These are phyloP conservation scores for Mycena metata DNA, from an alignment of 768 basidiomycete species.

Conservation along the genomic window DNA sequence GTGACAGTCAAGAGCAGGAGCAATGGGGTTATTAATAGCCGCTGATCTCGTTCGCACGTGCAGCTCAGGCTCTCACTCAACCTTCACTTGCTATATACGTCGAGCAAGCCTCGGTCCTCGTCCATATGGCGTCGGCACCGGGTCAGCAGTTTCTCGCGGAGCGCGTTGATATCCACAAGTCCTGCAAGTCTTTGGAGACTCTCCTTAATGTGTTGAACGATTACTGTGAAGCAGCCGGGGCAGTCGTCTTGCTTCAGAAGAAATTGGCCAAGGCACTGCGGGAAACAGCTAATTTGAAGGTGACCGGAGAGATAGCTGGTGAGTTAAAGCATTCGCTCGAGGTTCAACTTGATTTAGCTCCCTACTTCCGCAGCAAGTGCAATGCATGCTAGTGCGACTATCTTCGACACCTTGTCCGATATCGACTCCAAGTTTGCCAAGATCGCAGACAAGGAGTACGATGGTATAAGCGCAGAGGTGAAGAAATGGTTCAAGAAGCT, in stretches of 20 bases:
- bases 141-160: conserved; percentile 60
- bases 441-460: conserved; percentile 80
- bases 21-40: not conserved
- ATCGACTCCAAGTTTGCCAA: conserved; percentile 83
- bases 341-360: conserved; percentile 25
- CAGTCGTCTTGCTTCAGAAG: conserved; percentile 77
- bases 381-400: conserved; percentile 70
- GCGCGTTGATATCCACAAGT: conserved; percentile 81
- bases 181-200: conserved; percentile 81
- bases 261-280: conserved; percentile 78
- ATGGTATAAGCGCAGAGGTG: conserved; percentile 72
- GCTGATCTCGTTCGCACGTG: no score
- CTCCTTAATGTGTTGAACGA: conserved; percentile 77
- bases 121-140: conserved; percentile 40
- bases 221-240: conserved; percentile 79
- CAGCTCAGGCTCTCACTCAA: no score
- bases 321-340: conserved; percentile 31
- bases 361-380: conserved; percentile 67
- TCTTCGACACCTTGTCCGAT: conserved; percentile 80
- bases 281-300: conserved; percentile 73
- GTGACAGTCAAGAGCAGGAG: not conserved
- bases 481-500: conserved; percentile 92
- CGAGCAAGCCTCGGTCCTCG: no score
- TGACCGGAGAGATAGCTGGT: conserved; percentile 76
- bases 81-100: no score